These are phyloP conservation scores for Kluyveromyces siamensis DNA, from an alignment of 805 yeast genomes.

Conservation along the genomic window DNA sequence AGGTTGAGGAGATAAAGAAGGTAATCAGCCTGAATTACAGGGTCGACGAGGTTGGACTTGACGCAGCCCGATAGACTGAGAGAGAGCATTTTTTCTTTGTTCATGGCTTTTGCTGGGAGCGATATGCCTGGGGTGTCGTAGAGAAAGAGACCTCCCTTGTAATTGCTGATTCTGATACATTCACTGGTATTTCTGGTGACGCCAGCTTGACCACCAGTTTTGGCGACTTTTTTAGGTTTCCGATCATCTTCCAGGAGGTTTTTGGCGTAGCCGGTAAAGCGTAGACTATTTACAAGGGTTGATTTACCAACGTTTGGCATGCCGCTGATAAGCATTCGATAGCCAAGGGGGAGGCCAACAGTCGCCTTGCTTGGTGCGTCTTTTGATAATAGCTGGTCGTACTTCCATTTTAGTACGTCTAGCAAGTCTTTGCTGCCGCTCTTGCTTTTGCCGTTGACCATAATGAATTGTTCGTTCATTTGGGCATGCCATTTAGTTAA, in stretches of 20 bases:
- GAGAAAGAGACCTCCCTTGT: constrained; percentile 54
- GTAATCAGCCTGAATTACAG: constrained; percentile 80
- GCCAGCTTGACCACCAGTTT: constrained; percentile 84
- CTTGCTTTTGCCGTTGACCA: constrained; percentile 48
- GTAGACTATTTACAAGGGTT: constrained; percentile 66
- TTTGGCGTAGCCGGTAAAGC: constrained; percentile 33
- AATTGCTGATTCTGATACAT: constrained; percentile 48
- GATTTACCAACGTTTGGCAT: constrained; percentile 99
- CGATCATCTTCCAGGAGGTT: constrained; percentile 7
- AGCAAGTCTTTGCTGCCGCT: constrained; percentile 44
- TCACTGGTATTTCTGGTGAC: constrained; percentile 77
- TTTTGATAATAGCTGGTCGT: constrained; percentile 25
- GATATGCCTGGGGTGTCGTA: constrained; percentile 94
- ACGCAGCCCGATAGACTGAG: constrained; percentile 71
- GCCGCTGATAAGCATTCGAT: constrained; percentile 70
- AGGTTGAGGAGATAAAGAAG: constrained; percentile 64
- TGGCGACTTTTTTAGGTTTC: constrained; percentile 55
- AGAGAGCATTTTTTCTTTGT: constrained; percentile 62
- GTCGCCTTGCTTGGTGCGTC: constrained; percentile 16
- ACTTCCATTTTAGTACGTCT: constrained; percentile 37
- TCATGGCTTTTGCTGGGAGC: constrained; percentile 57
- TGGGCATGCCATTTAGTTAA: constrained; percentile 38
- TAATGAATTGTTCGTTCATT: constrained; percentile 35
- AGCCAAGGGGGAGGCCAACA: constrained; percentile 79
- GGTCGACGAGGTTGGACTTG: constrained; percentile 61